Evolutionary conservation across 352 stramenopile genomes (phyloP).

Genomic region (Discostella stelligera): DNA sequence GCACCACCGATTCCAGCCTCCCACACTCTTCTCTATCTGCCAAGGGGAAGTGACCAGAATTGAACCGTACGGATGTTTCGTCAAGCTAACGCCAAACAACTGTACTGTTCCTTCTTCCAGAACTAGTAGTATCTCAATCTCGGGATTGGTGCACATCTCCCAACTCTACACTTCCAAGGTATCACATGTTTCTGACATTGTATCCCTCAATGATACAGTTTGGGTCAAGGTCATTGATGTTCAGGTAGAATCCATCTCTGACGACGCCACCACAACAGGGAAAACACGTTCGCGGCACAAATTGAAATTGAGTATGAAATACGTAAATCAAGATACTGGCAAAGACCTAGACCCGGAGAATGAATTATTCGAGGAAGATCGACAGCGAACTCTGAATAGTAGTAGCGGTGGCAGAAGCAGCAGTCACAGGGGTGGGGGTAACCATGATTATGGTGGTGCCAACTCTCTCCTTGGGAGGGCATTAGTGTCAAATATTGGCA

Average conservation of each 20-base stretch:
- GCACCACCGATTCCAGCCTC: conserved; percentile 24
- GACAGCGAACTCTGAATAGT: conserved; percentile 19
- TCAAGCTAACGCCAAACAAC: conserved; percentile 8
- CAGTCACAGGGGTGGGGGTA: neutral
- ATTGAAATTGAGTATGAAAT: conserved; percentile 63
- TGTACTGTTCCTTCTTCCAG: neutral
- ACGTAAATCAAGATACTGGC: conserved; percentile 60
- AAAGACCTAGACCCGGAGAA: conserved; percentile 43
- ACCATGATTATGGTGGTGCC: neutral
- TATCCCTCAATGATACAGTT: conserved; percentile 46
- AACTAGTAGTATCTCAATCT: neutral
- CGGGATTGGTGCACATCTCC: conserved; percentile 63
- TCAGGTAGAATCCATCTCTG: conserved; percentile 20
- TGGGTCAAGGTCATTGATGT: conserved; percentile 67
- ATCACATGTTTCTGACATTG: conserved; percentile 51
- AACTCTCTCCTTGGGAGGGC: conserved; percentile 24
- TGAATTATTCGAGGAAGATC: conserved; percentile 49
- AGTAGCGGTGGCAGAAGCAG: neutral
- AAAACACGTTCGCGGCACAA: conserved; percentile 26
- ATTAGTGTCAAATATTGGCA: conserved; percentile 59
- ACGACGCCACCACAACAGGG: neutral
- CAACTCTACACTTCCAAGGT: conserved; percentile 47
- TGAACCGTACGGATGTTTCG: conserved; percentile 34
- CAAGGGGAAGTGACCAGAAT: conserved; percentile 30
- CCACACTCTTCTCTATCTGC: conserved; percentile 21